Base-by-base conservation (phyloP, 441 rosid genomes). In the Macaranga tanarius region DNA sequence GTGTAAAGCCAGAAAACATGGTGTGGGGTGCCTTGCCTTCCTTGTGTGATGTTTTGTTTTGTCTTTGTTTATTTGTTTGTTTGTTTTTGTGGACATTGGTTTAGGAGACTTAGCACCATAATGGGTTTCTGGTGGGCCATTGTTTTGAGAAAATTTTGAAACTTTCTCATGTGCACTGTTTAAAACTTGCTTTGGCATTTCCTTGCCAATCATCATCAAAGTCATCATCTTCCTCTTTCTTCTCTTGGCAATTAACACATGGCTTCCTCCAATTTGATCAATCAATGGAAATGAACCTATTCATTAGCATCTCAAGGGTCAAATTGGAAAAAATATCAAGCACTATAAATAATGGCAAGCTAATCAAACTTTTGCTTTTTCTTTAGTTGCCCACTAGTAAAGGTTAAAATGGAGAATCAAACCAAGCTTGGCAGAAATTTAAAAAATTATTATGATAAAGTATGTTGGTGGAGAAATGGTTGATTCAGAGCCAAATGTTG, bases 91-190 rank as follows among this genome's bases (percentile, higher is more conserved):
- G 70, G 67, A 50, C 28, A 31, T 17, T 52, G 50, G 67, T 22
- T 38, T 0, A 13, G 15, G 60, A 67, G 62, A 28, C 7, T 9
- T 28, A 20, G 54, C 63, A 38, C 26, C 16, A 20, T 9, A 42
- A 26, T 23, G 60, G 54, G 7, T 7, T 7, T 58, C 62, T 78
- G 84, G 79, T 82, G 78, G 77, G 79, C 76, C 84, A 75, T 75
- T 75, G 40, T 47, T 58, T 26, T 45, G 48, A 70, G 58, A 61
- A 62, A 75, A 70, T 4, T 74, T 74, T 76, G 52, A 75, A 68
- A 25, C 40, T 48, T 57, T 73, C 62, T 58, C 73, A 79, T 80
- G 79, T 77, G 83, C 76, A 67, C 70, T 75, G 78, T 76, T 67
- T 55, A 31, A 70, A 44, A 55, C 31, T 67, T 45, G 38, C 11